Evolutionary conservation across 495 filamentous ascomycete genomes (phyloP), one percentile per base, ranked within the genome.

Genomic region (Lindgomyces ingoldianus): DNA sequence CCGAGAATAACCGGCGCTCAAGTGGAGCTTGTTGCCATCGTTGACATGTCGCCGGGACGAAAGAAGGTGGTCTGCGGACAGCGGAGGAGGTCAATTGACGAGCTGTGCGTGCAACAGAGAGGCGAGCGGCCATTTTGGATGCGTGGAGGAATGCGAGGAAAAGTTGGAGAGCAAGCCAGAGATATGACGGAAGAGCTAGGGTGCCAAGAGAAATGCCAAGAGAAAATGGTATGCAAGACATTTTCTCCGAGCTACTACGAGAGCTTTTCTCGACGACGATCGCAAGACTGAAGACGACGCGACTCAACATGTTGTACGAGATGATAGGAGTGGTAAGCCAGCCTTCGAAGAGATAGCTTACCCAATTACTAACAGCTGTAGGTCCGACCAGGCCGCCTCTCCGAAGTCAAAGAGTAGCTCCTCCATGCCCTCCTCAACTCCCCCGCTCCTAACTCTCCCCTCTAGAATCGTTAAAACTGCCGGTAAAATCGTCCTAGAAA

Each of bases 391-490:
- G 89, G 88, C 81, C 91, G 85, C 74, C 80, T 96, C 69, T 79
- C 81, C 72, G 94, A 98, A 81, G 91, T 97, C 70, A 94, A 94
- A 83, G 94, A 98, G 92, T 96, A 83, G 67, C 83, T 26, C 55
- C 49, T 41, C 64, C 60, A 29, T 25, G 16, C 60, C 33, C 22
- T 16, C 1, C 57, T n/a, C 19, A 16, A 11, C 39, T 8, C 30
- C 49, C 11, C 39, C 9, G n/a, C 36, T 63, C 72, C 64, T 51
- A 51, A 72, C 42, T 10, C 27, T 29, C n/a, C n/a, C 47, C 33
- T 24, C 56, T 74, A 91, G 92, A 80, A 93, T 98, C 78, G 91
- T 93, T 75, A 87, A 86, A 71, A 89, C 91, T 53, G 85, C 91
- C 69, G 94, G 95, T 66, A 81, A 84, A 48, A 82, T 93, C 41